phyloP scores from a whole-genome alignment of 2,329 filamentous ascomycete species.

The Arthrobotrys iridis region DNA sequence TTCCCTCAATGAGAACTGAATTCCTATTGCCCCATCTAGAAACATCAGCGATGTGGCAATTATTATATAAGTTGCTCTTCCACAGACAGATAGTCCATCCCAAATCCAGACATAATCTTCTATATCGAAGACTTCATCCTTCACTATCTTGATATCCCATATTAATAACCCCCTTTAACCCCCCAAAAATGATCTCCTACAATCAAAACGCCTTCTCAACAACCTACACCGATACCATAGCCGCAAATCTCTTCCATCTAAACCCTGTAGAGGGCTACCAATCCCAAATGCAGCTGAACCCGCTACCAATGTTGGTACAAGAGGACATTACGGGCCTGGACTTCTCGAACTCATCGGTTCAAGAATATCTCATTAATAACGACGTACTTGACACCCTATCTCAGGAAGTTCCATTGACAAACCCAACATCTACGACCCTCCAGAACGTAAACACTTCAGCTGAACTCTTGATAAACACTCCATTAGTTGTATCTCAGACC shows the following conservation, averaged over 20 bases:
- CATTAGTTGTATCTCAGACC: background rate
- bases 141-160: background rate
- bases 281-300: conserved; percentile 1
- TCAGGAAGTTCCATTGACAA: background rate
- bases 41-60: background rate
- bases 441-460: background rate
- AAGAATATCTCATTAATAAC: conserved; percentile 48
- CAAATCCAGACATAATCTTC: too few relatives aligned
- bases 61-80: background rate
- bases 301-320: background rate
- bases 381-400: conserved; percentile 26
- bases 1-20: background rate
- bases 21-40: too few relatives aligned
- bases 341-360: conserved; percentile 38
- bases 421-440: background rate
- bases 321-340: conserved; percentile 24
- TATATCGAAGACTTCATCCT: background rate
- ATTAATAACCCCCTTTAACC: background rate
- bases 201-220: background rate
- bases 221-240: conserved; percentile 8
- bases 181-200: background rate
- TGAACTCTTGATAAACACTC: conserved; percentile 29
- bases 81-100: background rate
- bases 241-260: conserved; percentile 19
- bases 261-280: background rate